Conservation (phyloP, 345 rosid species). For the Bruguiera gymnorhiza region DNA sequence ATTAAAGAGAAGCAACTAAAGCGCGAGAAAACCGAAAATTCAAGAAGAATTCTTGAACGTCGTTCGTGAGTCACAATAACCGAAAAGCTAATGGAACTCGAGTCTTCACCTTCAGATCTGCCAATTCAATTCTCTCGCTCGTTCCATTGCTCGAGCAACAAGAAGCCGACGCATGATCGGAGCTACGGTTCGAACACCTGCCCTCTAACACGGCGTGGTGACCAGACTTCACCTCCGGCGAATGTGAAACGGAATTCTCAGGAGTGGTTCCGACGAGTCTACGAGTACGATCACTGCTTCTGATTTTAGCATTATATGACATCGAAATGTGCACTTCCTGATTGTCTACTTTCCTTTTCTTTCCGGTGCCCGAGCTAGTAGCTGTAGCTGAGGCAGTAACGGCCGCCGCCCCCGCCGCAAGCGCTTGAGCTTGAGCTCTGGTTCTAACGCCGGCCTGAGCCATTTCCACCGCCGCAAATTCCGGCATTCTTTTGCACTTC, state of each 20-base stretch:
- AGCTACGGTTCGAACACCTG: constrained; percentile 27
- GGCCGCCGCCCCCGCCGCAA: constrained; percentile 2
- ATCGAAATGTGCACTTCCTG: constrained; percentile 14
- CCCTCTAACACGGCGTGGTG: constrained; percentile 11
- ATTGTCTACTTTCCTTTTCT: constrained; percentile 22
- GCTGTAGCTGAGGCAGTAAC: background rate
- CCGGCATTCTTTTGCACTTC: constrained; percentile 23
- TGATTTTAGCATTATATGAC: constrained; percentile 28
- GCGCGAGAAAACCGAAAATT: constrained; percentile 22
- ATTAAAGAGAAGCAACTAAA: constrained; percentile 26
- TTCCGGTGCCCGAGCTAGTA: constrained; percentile 4
- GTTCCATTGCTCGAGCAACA: constrained; percentile 59
- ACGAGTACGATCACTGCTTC: constrained; percentile 18
- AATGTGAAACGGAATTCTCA: constrained; percentile 4
- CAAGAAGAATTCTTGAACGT: constrained; percentile 8
- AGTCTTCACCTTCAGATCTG: constrained; percentile 54
- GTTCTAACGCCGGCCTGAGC: constrained; percentile 36
- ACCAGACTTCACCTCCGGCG: constrained; percentile 6
- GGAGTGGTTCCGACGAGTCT: constrained; percentile 10
- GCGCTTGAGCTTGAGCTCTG: constrained; percentile 33
- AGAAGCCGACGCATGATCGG: constrained; percentile 35
- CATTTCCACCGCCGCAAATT: constrained; percentile 27
- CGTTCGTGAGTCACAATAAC: background rate
- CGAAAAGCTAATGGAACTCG: constrained; percentile 2
- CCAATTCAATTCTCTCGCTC: constrained; percentile 31